These are phyloP conservation scores for Nitzschia putrida DNA, from an alignment of 108 stramenopile species.

Conservation along the genomic window DNA sequence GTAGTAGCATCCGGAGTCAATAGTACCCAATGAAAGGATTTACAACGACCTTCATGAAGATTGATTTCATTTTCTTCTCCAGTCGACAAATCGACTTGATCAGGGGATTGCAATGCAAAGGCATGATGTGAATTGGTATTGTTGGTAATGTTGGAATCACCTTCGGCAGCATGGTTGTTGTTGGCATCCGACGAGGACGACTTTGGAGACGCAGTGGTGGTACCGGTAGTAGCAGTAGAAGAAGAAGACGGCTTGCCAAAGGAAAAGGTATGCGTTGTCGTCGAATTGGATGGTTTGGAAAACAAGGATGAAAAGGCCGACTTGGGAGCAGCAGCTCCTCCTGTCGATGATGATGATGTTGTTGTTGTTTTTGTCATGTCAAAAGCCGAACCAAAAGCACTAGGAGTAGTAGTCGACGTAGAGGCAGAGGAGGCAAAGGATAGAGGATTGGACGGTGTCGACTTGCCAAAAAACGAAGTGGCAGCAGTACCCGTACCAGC, in stretches of 20 bases:
- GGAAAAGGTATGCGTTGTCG: background rate
- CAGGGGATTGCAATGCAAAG: conserved; percentile 9
- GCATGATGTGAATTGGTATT: too few relatives aligned
- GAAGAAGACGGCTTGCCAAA: background rate
- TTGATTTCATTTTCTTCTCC: conserved; percentile 71
- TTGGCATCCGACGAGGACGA: too few relatives aligned
- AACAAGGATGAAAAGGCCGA: background rate
- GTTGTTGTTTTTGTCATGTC: background rate
- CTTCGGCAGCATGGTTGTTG: background rate
- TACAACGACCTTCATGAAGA: conserved; percentile 60
- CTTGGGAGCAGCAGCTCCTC: background rate
- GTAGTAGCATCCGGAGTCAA: background rate
- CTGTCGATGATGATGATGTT: background rate
- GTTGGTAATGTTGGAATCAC: background rate
- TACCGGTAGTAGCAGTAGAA: background rate
- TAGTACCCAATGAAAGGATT: conserved; percentile 49
- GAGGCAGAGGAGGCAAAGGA: background rate
- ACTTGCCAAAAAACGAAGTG: background rate
- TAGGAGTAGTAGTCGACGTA: too few relatives aligned
- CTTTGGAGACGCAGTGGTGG: background rate
- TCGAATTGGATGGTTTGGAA: background rate
- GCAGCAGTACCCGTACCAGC: too few relatives aligned
- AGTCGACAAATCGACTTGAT: conserved; percentile 43
- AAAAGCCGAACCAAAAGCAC: conserved; percentile 2
- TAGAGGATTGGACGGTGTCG: background rate